Base-by-base conservation (phyloP, 352 stramenopile species). In the Globisporangium alternatum region DNA sequence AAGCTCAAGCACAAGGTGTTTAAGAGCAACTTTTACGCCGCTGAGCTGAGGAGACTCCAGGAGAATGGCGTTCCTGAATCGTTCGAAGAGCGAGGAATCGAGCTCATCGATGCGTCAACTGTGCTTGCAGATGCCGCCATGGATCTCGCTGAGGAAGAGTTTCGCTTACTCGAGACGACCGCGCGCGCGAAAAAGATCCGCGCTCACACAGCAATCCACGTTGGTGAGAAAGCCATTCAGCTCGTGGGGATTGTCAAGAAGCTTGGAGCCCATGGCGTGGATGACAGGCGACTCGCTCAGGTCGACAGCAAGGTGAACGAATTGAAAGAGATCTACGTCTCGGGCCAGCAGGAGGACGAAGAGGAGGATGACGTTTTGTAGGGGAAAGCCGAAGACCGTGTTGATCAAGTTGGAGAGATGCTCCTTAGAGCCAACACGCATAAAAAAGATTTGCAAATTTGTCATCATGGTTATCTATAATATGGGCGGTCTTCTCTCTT, bases 1-100 rank as follows among this genome's bases (percentile, higher is more conserved):
- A 93, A 95, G 62, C 74, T 95, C 31, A 92, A 93, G 64, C 88
- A 95, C 75, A 96, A 96, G 69, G 77, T 96, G 53, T 96, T 95
- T 70, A 93, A 93, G 68, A 93, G 83, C 61, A 68, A 69, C 5
- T 77, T 79, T 6, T 96, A 88, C 55, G 53, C 68, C 1, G 60
- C 70, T 0, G 85, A 96, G 66, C 60, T 91, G 17, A 70, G 72
- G 28, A 70, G 80, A 31, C 62, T 96, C 56, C 69, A 76, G 9
- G 75, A 86, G 19, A 70, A 79, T 19, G 66, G 68, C 1, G 84
- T 96, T 41, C 86, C 88, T 3, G 83, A 96, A 51, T 75, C 78
- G n/a, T 88, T 94, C 56, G 86, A 93, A 35, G 80, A 80, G n/a
- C 78, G 80, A 25, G 75, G 82, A 5, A 60, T 53, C 2, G 82